Conservation (phyloP, 345 rosid species). For the Nasturtium officinale region DNA sequence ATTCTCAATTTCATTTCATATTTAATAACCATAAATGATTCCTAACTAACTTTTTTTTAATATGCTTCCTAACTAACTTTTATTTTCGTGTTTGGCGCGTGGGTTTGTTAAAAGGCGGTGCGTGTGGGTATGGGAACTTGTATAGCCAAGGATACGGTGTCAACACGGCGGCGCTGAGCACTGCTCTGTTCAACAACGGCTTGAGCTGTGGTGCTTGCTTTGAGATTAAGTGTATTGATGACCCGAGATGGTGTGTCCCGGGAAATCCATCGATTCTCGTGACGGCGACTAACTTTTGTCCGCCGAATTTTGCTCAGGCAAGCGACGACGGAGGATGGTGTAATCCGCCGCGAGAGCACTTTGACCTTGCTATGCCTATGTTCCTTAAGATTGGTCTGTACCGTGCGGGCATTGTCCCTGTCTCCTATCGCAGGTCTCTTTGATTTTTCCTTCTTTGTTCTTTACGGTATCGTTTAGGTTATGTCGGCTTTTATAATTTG, state of each 20-base stretch:
- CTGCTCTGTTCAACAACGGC: conserved; percentile 89
- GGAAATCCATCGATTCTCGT: conserved; percentile 78
- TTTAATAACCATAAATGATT: not conserved
- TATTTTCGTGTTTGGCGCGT: not conserved
- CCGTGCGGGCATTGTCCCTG: conserved; percentile 97
- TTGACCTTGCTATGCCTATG: conserved; percentile 99
- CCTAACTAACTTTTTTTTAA: not conserved
- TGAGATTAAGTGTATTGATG: conserved; percentile 74
- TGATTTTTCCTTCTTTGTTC: no score
- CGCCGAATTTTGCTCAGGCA: conserved; percentile 83
- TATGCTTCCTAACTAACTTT: not conserved
- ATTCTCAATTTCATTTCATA: not conserved
- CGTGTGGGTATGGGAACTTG: conserved; percentile 94
- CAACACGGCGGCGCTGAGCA: conserved; percentile 94
- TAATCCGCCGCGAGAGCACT: conserved; percentile 97
- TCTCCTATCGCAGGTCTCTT: conserved; percentile 67
- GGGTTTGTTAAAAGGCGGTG: conserved; percentile 61
- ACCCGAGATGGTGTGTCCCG: conserved; percentile 81
- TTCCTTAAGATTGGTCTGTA: conserved; percentile 90
- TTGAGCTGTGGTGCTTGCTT: conserved; percentile 94
- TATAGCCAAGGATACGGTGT: conserved; percentile 97
- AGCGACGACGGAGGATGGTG: conserved; percentile 99
- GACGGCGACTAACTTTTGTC: conserved; percentile 96
- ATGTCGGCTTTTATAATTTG: not conserved
- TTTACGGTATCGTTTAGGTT: not conserved